These are phyloP conservation scores for Porphyrellus cyaneotinctus DNA, from an alignment of 768 basidiomycete species.

Conservation along the genomic window DNA sequence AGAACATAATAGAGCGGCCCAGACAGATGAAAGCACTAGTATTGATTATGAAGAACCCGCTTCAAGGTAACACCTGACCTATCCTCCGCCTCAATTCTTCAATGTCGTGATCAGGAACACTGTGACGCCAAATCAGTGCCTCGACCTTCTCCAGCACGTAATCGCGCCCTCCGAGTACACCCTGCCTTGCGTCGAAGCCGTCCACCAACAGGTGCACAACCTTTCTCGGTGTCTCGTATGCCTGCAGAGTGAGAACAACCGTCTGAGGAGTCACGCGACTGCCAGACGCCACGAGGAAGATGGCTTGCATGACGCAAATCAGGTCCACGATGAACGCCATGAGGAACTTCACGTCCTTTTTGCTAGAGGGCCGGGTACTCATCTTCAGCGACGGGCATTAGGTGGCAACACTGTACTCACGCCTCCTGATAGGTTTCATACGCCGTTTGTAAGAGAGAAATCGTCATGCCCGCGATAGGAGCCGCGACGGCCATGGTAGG, in stretches of 20 bases:
- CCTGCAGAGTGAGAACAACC: background rate
- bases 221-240: background rate
- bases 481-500: background rate
- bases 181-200: background rate
- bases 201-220: background rate
- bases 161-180: conserved; percentile 7
- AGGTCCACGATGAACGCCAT: conserved; percentile 15
- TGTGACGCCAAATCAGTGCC: conserved; percentile 10
- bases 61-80: background rate
- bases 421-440: conserved; percentile 2
- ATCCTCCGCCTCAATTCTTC: background rate
- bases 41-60: background rate
- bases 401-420: conserved; percentile 1
- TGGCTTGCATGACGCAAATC: conserved; percentile 14
- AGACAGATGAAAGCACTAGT: background rate
- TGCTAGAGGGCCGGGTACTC: background rate
- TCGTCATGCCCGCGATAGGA: background rate
- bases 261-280: background rate
- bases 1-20: too few species aligned
- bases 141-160: conserved; percentile 12
- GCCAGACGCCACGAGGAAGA: conserved; percentile 2
- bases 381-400: background rate
- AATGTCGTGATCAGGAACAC: conserved; percentile 5
- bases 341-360: conserved; percentile 9
- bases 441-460: background rate